phyloP scores from a whole-genome alignment of 2,329 filamentous ascomycete species.

The Clonostachys rhizophaga region DNA sequence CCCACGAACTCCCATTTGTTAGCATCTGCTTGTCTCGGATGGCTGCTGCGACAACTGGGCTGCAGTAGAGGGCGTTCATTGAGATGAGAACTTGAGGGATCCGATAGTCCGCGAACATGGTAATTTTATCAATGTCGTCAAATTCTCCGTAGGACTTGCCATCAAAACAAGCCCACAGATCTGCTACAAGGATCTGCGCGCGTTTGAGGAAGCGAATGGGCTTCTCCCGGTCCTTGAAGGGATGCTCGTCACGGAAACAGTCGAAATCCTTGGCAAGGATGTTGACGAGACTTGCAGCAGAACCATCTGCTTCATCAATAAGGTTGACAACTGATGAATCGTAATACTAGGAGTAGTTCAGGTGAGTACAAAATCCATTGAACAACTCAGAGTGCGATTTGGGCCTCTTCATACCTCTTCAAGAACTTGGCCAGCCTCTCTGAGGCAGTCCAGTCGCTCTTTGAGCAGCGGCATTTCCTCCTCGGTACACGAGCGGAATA shows the following conservation, averaged over 20 bases:
- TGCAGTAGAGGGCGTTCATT: conserved; percentile 79
- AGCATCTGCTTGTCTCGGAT: conserved; percentile 64
- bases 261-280: conserved; percentile 75
- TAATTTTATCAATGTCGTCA: conserved; percentile 88
- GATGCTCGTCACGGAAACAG: conserved; percentile 80
- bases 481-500: conserved; percentile 82
- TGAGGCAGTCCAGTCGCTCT: conserved; percentile 72
- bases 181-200: conserved; percentile 92
- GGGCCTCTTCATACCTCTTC: conserved; percentile 53
- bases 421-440: conserved; percentile 78
- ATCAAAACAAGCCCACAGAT: conserved; percentile 94
- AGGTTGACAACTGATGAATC: conserved; percentile 69
- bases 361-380: background rate
- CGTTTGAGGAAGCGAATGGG: conserved; percentile 84
- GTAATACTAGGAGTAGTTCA: conserved; percentile 55
- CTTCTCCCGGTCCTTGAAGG: conserved; percentile 65
- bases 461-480: conserved; percentile 83
- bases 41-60: conserved; percentile 68
- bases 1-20: conserved; percentile 69
- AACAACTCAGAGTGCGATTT: conserved; percentile 1
- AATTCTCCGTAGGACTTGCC: conserved; percentile 77
- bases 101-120: conserved; percentile 98
- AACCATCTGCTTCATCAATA: conserved; percentile 69
- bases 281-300: conserved; percentile 82
- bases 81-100: conserved; percentile 89